These are phyloP conservation scores for Schwanniomyces yamadae DNA, from an alignment of 805 yeast species.

Conservation along the genomic window DNA sequence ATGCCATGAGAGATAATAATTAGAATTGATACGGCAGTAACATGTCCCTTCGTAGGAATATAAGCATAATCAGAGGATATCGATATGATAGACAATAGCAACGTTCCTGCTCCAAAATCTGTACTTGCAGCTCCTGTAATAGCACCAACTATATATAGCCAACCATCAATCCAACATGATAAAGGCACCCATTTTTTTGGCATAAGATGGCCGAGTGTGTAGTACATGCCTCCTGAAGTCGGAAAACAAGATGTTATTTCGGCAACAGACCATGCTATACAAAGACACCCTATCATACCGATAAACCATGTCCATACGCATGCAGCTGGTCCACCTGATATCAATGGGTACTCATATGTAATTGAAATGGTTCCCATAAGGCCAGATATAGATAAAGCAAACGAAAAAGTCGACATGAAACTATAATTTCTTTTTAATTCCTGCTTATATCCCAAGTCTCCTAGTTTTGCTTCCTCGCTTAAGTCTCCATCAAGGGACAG, in stretches of 20 bases:
- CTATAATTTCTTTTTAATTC: conserved; percentile 3
- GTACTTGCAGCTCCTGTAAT: conserved; percentile 4
- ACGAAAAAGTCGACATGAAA: conserved; percentile 1
- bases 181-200: conserved; percentile 4
- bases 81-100: neutral
- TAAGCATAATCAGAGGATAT: conserved; percentile 1
- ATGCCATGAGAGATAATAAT: neutral
- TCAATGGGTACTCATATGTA: conserved; percentile 3
- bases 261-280: conserved; percentile 4
- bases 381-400: conserved; percentile 2
- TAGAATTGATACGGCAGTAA: conserved; percentile 2
- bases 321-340: conserved; percentile 2
- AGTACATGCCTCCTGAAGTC: conserved; percentile 3
- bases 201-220: conserved; percentile 1
- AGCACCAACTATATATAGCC: conserved; percentile 1
- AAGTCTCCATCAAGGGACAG: too few species aligned
- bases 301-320: conserved; percentile 3
- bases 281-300: conserved; percentile 3
- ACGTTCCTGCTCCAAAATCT: conserved; percentile 1
- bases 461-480: too few species aligned
- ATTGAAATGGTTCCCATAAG: conserved; percentile 4
- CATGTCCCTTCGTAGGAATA: conserved; percentile 1
- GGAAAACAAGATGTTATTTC: conserved; percentile 3
- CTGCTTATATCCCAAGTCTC: conserved; percentile 1
- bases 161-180: conserved; percentile 3